Evolutionary conservation across 2,329 filamentous ascomycete genomes (phyloP), one percentile per base, ranked within the genome.

Genomic region (Phaeosphaeriaceae sp.): DNA sequence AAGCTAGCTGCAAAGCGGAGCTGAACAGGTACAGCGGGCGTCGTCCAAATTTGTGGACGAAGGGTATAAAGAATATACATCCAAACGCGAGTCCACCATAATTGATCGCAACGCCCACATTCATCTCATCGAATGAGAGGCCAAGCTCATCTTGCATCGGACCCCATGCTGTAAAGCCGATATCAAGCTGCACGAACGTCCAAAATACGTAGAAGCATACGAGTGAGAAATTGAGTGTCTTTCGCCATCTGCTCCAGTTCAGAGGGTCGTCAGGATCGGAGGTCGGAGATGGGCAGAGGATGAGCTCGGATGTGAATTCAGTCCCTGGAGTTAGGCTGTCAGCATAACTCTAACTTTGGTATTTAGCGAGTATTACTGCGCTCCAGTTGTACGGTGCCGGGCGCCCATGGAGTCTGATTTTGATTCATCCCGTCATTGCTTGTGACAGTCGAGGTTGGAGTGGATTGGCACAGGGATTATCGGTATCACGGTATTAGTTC

Each of bases 21-120:
- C 79, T 82, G 52, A 82, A 49, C 19, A 84, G 57, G 56, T 83
- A 84, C 0, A 83, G 60, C 1, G 80, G 79, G 13, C 82, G 76
- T 3, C 81, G 71, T 1, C 82, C 82, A 53, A 76, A 83, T 47
- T 82, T 83, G 50, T 80, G 68, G 1, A 79, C 78, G 33, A 84
- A 79, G 0, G 81, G 81, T 1, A 83, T 76, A 40, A 84, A 68
- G 9, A 83, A 31, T 3, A 83, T 53, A 21, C 73, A 74, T 1
- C 82, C 80, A 5, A 83, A 51, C 15, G 76, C 78, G 0, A 84
- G 66, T 1, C 73, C 73, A 1, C 75, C 82, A 51, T 73, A 82
- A 3, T 76, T 78, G 1, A 78, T 76, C 0, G 82, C 84, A 53
- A 79, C 81, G 2, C 76, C 79, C 52, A 82, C 75, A 51, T 83